A percentile compares a stretch with the other conserved stretches of the same genome.
These are phyloP conservation scores for Dictyostelium brefeldianum DNA, from an alignment of 78 protist species.

Conservation along the genomic window DNA sequence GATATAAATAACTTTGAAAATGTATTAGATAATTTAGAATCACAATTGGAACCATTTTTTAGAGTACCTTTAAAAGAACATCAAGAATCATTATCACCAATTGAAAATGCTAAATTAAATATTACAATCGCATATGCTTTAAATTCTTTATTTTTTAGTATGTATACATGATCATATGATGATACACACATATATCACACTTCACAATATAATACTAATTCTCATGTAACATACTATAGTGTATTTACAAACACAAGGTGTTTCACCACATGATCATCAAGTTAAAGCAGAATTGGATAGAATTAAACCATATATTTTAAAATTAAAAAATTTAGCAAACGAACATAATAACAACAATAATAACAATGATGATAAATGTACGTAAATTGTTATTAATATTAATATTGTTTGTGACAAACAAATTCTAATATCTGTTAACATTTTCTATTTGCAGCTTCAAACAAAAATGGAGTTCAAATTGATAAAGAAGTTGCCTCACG, in stretches of 20 bases:
- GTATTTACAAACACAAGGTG: conserved; percentile 82
- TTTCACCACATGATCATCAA: conserved; percentile 65
- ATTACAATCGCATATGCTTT: conserved; percentile 60
- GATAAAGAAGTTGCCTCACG: conserved; percentile 43
- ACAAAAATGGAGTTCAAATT: background rate
- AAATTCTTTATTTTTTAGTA: conserved; percentile 72
- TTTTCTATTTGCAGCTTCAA: background rate
- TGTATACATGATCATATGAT: background rate
- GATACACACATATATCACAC: background rate
- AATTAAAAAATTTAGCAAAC: conserved; percentile 17
- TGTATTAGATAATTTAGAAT: conserved; percentile 36
- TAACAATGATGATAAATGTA: background rate
- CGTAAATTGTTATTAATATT: background rate
- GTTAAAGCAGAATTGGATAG: conserved; percentile 73
- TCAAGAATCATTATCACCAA: conserved; percentile 30
- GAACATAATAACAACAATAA: background rate
- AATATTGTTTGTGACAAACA: background rate
- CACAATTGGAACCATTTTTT: conserved; percentile 59
- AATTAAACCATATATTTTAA: conserved; percentile 61
- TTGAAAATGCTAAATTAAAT: conserved; percentile 61
- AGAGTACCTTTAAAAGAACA: conserved; percentile 57
- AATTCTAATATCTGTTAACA: background rate
- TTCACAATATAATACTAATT: no score
- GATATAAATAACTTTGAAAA: conserved; percentile 61
- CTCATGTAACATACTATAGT: background rate